These are phyloP conservation scores for Fusarium euwallaceae DNA, from an alignment of 2,329 filamentous ascomycete genomes.

Conservation along the genomic window DNA sequence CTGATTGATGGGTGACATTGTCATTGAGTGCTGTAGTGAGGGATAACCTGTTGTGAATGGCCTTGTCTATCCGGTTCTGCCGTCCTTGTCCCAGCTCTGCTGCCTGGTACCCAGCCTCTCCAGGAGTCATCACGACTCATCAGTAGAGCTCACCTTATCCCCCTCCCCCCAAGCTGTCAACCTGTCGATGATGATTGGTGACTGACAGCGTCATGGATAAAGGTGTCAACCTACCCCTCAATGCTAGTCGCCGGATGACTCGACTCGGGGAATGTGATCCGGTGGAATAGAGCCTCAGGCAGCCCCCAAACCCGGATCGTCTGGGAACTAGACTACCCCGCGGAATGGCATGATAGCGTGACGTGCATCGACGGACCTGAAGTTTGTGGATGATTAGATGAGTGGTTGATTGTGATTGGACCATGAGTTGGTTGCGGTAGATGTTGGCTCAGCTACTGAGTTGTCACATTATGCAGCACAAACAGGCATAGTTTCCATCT, in stretches of 20 bases:
- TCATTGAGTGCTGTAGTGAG: slow-evolving; percentile 17
- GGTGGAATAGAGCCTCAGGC: slow-evolving; percentile 12
- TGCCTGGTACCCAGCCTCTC: not conserved
- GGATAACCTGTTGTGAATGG: not conserved
- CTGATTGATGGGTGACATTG: slow-evolving; percentile 28
- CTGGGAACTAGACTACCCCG: slow-evolving; percentile 30
- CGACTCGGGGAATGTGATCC: slow-evolving; percentile 17
- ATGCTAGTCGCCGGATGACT: slow-evolving; percentile 26
- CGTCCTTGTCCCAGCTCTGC: not conserved
- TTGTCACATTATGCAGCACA: not conserved
- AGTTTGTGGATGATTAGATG: not conserved
- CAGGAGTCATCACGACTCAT: not conserved
- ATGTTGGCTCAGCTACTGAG: not conserved
- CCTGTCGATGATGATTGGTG: slow-evolving; percentile 9
- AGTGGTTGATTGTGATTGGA: slow-evolving; percentile 22
- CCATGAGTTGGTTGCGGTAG: not conserved
- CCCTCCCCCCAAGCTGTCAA: not conserved
- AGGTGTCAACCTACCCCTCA: slow-evolving; percentile 19
- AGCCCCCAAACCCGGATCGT: not conserved
- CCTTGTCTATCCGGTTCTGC: not conserved
- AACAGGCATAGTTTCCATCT: not conserved
- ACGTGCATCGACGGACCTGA: not conserved
- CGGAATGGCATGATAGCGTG: slow-evolving; percentile 11
- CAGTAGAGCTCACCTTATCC: not conserved
- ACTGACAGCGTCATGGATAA: slow-evolving; percentile 31